Conservation (phyloP, 2,329 filamentous ascomycete species). For the Pseudopithomyces maydicus region DNA sequence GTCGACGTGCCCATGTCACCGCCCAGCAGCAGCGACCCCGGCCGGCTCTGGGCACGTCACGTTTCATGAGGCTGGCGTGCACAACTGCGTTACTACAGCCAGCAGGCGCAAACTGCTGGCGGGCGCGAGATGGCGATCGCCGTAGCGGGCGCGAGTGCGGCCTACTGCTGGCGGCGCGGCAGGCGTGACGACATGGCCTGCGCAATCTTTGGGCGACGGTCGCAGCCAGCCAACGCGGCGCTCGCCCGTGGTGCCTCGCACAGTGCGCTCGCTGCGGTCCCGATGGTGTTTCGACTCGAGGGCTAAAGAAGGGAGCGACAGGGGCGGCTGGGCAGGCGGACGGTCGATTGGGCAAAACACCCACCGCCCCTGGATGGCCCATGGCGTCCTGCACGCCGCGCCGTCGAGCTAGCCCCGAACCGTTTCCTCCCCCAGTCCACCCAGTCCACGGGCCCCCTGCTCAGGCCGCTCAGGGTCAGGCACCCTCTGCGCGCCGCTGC, state of each 20-base stretch:
- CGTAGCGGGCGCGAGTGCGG: background rate
- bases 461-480: constrained; percentile 5
- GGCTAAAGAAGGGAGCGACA: background rate
- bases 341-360: constrained; percentile 4
- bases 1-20: background rate
- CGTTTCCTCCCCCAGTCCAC: constrained; percentile 4
- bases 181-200: background rate
- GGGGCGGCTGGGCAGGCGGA: background rate
- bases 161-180: background rate
- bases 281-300: constrained; percentile 3
- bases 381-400: background rate
- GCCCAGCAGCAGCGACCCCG: background rate
- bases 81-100: too few relatives aligned
- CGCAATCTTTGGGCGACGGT: background rate
- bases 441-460: too few relatives aligned
- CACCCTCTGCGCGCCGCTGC: background rate
- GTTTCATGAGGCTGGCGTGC: constrained; percentile 13
- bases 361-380: background rate
- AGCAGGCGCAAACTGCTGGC: too few relatives aligned
- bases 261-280: background rate
- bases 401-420: background rate
- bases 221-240: background rate
- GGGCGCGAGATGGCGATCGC: constrained; percentile 6
- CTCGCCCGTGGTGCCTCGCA: background rate
- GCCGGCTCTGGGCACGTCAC: constrained; percentile 7